Conservation (phyloP, 192 early-diverging fungal species). For the Linnemannia hyalina region DNA sequence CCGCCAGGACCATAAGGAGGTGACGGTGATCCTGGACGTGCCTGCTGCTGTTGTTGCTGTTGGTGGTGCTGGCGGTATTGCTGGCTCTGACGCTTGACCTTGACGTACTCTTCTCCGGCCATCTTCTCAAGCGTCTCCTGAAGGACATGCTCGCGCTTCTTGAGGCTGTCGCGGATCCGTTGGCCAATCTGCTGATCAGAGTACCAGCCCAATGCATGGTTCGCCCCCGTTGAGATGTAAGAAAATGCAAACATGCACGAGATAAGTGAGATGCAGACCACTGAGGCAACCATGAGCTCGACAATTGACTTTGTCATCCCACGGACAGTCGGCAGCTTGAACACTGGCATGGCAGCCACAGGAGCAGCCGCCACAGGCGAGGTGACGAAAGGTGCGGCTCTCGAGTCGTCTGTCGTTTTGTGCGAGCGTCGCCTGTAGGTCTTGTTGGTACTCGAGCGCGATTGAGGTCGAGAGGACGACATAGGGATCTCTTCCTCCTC, state of each 20-base stretch:
- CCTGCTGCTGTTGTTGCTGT: conserved; percentile 16
- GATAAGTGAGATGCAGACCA: conserved; percentile 35
- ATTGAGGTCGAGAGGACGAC: neutral
- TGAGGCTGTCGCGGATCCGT: conserved; percentile 48
- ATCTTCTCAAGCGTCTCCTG: conserved; percentile 54
- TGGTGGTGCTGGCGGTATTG: conserved; percentile 29
- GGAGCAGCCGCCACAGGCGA: neutral
- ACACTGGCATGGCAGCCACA: conserved; percentile 2
- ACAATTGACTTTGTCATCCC: conserved; percentile 27
- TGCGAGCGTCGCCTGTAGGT: conserved; percentile 16
- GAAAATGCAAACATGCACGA: conserved; percentile 45
- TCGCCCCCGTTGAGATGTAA: conserved; percentile 41
- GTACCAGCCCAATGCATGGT: conserved; percentile 42
- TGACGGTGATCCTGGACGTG: neutral
- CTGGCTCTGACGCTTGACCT: conserved; percentile 39
- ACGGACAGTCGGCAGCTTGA: conserved; percentile 35
- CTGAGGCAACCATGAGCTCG: conserved; percentile 30
- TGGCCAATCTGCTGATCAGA: conserved; percentile 47
- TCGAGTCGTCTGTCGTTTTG: neutral
- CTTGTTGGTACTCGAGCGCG: neutral
- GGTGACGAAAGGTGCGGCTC: neutral
- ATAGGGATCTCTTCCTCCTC: conserved; percentile 6
- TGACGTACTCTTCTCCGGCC: conserved; percentile 52
- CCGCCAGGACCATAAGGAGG: conserved; percentile 8
- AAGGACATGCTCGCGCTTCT: conserved; percentile 41